These are phyloP conservation scores for Achlya hypogyna DNA, from an alignment of 352 stramenopile species.

Conservation along the genomic window DNA sequence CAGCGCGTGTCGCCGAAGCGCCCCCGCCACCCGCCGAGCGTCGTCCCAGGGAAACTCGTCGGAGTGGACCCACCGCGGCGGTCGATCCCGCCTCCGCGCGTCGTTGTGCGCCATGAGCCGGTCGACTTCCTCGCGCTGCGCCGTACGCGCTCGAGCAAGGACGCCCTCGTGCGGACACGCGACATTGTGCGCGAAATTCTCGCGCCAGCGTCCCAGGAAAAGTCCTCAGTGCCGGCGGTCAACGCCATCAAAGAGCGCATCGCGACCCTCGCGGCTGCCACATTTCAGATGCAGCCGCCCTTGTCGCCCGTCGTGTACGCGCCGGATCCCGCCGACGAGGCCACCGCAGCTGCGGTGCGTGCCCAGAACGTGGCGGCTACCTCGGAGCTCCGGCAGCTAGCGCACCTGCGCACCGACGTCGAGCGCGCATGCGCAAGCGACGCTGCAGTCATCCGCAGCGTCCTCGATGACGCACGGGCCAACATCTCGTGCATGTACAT, in stretches of 20 bases:
- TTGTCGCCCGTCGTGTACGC: background rate
- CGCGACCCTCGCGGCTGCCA: background rate
- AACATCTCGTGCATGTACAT: constrained; percentile 41
- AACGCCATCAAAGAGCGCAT: constrained; percentile 7
- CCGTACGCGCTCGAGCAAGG: constrained; percentile 44
- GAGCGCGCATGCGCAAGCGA: constrained; percentile 26
- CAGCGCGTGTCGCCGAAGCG: background rate
- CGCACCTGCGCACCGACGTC: constrained; percentile 26
- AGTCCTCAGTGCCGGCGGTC: background rate
- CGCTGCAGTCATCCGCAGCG: constrained; percentile 25
- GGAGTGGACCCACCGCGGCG: background rate
- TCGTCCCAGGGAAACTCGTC: background rate
- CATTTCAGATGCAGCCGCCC: background rate
- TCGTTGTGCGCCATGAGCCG: constrained; percentile 11
- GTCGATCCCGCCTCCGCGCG: background rate
- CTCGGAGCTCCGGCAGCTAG: constrained; percentile 26
- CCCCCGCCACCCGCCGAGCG: no score
- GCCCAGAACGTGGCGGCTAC: constrained; percentile 13
- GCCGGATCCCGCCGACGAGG: background rate
- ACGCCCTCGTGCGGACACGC: constrained; percentile 39
- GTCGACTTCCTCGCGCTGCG: constrained; percentile 58
- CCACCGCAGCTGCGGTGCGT: constrained; percentile 18
- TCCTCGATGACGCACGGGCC: constrained; percentile 34
- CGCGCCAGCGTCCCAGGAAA: constrained; percentile 21
- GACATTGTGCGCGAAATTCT: constrained; percentile 42